Evolutionary conservation across 106 monocot genomes (phyloP).

Genomic region (Dendrobium officinale): DNA sequence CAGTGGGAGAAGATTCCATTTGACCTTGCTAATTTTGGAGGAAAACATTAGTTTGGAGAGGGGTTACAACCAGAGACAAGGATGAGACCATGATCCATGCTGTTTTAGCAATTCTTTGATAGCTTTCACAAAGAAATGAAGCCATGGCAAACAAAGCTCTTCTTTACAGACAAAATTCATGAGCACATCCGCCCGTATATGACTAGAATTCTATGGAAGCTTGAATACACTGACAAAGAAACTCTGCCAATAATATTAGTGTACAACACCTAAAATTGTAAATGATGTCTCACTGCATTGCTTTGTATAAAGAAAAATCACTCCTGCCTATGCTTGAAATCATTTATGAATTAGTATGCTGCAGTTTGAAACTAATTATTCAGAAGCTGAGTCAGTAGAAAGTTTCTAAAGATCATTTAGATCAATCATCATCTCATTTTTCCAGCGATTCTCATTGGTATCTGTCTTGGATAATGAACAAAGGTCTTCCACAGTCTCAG

Average conservation of each 20-base stretch:
- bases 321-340: not conserved
- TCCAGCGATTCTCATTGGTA: constrained; percentile 43
- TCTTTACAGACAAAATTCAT: not conserved
- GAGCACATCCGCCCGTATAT: not conserved
- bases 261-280: not conserved
- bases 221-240: not conserved
- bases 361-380: not conserved
- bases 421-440: constrained; percentile 38
- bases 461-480: constrained; percentile 4
- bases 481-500: constrained; percentile 8
- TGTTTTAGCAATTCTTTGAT: too few species aligned
- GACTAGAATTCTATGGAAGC: not conserved
- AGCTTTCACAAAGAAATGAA: too few species aligned
- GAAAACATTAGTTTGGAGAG: not conserved
- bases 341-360: not conserved
- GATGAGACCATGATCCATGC: not conserved
- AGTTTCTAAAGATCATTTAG: constrained; percentile 40
- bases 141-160: not conserved
- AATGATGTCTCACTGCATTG: too few species aligned
- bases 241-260: not conserved
- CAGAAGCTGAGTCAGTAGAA: not conserved
- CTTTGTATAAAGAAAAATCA: not conserved
- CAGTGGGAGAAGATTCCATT: not conserved
- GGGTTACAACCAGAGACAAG: not conserved
- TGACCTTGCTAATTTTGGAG: not conserved